Evolutionary conservation across 176 grass and related monocot genomes (phyloP), one percentile per base, ranked within the genome.

Genomic region (Oryza nivara): DNA sequence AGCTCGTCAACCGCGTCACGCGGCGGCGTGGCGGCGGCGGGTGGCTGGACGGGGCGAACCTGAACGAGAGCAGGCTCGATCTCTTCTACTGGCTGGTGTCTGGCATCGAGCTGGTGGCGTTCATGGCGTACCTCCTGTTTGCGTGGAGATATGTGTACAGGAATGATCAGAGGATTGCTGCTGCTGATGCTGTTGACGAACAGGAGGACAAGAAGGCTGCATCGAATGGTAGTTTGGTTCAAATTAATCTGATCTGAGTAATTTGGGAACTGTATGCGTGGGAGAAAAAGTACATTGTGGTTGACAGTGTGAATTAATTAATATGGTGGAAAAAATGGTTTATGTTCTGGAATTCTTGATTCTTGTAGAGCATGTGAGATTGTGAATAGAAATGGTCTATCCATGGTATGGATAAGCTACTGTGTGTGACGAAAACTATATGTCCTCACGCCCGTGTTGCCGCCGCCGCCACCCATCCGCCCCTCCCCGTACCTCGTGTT

Each of bases 21-120:
- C 79, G 92, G 65, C 49, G 60, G 32, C 65, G 17, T 25, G 76
- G 70, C 34, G 76, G 56, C 0, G 86, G 64, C 26, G 95, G 92
- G 5, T 97, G 95, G 95, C 80, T 97, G 19, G 92, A 93, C 6
- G 95, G 95, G 0, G 72, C 79, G 20, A 93, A 92, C 71, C 72
- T 97, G 64, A 97, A 97, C 81, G 73, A 35, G 47, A 86, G 82
- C 63, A 88, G 84, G 72, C 89, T 97, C 16, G 92, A 97, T 34
- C 78, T 87, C 17, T 97, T 97, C 49, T 97, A 95, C 10, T 86
- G 95, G 87, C 32, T 97, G 35, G 63, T 97, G 3, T 75, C 78
- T 25, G 67, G 88, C 2, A 71, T 97, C 41, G 88, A 92, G 84
- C 41, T 95, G 5, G 16, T 90, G 26, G 82, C 88, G 0, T 83